Evolutionary conservation across 2,329 filamentous ascomycete species (phyloP).

Genomic region (Fusarium redolens): DNA sequence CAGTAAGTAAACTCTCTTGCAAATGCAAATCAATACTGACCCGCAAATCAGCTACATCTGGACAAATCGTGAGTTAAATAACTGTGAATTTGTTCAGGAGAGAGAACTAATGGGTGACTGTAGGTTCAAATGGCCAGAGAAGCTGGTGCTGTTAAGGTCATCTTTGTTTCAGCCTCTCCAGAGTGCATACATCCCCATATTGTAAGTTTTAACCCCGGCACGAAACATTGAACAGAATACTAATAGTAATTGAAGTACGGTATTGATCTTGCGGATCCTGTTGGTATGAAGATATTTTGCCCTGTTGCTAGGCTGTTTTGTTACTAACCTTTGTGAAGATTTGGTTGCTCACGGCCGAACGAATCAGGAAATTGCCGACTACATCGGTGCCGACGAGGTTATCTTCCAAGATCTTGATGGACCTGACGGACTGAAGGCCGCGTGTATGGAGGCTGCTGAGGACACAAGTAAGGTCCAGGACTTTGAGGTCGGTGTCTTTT

Average conservation of each 20-base stretch:
- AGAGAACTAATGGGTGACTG: neutral
- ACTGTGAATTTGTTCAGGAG: slow-evolving; percentile 26
- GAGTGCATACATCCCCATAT: slow-evolving; percentile 89
- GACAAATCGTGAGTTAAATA: slow-evolving; percentile 72
- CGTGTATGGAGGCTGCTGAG: slow-evolving; percentile 79
- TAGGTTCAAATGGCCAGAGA: slow-evolving; percentile 78
- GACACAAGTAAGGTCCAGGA: slow-evolving; percentile 64
- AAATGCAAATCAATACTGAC: neutral
- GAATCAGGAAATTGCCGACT: slow-evolving; percentile 53
- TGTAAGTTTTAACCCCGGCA: slow-evolving; percentile 62
- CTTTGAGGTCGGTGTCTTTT: slow-evolving; percentile 95
- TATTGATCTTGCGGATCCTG: slow-evolving; percentile 59
- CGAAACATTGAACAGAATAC: neutral
- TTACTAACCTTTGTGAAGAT: slow-evolving; percentile 41
- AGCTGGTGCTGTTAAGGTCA: slow-evolving; percentile 82
- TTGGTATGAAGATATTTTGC: slow-evolving; percentile 38
- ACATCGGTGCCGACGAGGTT: slow-evolving; percentile 64
- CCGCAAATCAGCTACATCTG: slow-evolving; percentile 57
- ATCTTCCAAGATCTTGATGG: slow-evolving; percentile 70
- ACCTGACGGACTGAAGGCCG: slow-evolving; percentile 71
- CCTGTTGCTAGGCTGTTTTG: neutral
- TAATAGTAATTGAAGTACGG: slow-evolving; percentile 50
- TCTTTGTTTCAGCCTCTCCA: slow-evolving; percentile 85
- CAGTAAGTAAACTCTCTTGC: neutral
- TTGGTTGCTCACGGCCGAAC: slow-evolving; percentile 57